phyloP scores from a whole-genome alignment of 805 yeast genomes.

The Zygoascus ofunaensis region DNA sequence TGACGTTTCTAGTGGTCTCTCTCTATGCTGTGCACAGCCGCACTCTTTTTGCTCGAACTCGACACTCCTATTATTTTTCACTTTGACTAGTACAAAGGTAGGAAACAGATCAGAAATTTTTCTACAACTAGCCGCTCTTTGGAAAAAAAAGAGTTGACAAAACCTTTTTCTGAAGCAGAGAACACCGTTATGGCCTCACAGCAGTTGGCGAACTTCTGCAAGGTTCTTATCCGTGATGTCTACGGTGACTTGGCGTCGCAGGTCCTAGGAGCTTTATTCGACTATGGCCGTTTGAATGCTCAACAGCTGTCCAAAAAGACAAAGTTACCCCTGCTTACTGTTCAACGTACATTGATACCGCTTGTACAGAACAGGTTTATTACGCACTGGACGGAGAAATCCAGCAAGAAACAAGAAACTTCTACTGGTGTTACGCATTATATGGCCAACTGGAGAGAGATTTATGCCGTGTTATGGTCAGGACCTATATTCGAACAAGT shows the following conservation, averaged over 20 bases:
- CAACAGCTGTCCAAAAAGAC: conserved; percentile 43
- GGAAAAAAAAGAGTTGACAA: too few species aligned
- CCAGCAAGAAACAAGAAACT: neutral
- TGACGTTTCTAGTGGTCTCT: too few species aligned
- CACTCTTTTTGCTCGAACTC: too few species aligned
- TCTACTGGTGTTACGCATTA: conserved; percentile 32
- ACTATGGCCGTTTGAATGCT: conserved; percentile 57
- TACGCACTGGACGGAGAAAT: conserved; percentile 46
- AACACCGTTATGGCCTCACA: conserved; percentile 12
- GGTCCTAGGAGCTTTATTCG: conserved; percentile 50
- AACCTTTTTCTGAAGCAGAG: too few species aligned
- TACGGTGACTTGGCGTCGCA: conserved; percentile 69
- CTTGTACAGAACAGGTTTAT: conserved; percentile 74
- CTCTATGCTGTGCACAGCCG: too few species aligned
- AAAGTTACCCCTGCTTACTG: conserved; percentile 39
- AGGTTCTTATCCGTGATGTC: conserved; percentile 24
- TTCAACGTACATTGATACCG: conserved; percentile 62
- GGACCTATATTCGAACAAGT: conserved; percentile 60
- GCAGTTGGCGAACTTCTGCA: conserved; percentile 21
- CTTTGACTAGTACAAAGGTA: too few species aligned
- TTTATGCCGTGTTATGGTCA: conserved; percentile 55
- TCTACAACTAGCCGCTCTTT: too few species aligned
- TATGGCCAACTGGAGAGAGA: conserved; percentile 53
- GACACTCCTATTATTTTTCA: too few species aligned
- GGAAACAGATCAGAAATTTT: too few species aligned